Percentiles rank a stretch among this genome's conserved stretches.
These are phyloP conservation scores for Maudiozyma turicensis DNA, from an alignment of 805 yeast genomes.

Conservation along the genomic window DNA sequence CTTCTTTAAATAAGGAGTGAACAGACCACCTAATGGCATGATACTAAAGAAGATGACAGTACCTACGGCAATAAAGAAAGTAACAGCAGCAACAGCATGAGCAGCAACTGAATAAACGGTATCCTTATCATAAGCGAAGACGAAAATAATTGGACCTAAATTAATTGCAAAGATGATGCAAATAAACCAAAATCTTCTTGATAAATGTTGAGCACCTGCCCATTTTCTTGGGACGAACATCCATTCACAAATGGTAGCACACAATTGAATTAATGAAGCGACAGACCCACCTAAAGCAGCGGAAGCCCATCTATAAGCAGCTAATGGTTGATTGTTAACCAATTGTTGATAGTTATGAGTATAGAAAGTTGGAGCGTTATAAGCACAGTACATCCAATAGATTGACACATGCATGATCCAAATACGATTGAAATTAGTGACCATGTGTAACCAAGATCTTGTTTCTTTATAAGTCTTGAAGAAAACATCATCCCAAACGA, in stretches of 20 bases:
- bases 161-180: constrained; percentile 56
- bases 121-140: constrained; percentile 71
- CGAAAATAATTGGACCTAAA: constrained; percentile 78
- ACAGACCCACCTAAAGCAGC: constrained; percentile 87
- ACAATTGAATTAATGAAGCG: constrained; percentile 70
- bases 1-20: constrained; percentile 84
- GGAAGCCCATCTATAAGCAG: constrained; percentile 88
- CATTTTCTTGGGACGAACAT: constrained; percentile 92
- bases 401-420: constrained; percentile 89
- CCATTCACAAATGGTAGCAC: constrained; percentile 91
- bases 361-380: constrained; percentile 84
- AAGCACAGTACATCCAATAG: constrained; percentile 93
- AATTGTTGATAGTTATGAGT: constrained; percentile 80
- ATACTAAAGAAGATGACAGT: constrained; percentile 80
- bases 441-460: constrained; percentile 94
- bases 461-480: constrained; percentile 93
- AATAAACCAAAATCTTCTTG: constrained; percentile 77
- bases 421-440: constrained; percentile 94
- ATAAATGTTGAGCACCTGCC: constrained; percentile 98
- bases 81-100: constrained; percentile 69
- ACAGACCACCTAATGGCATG: constrained; percentile 95
- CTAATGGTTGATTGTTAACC: constrained; percentile 73
- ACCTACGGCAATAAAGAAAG: constrained; percentile 78
- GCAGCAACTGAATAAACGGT: constrained; percentile 62
- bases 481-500: constrained; percentile 84